phyloP scores from a whole-genome alignment of 345 rosid genomes.

The Clarkia xantiana region DNA sequence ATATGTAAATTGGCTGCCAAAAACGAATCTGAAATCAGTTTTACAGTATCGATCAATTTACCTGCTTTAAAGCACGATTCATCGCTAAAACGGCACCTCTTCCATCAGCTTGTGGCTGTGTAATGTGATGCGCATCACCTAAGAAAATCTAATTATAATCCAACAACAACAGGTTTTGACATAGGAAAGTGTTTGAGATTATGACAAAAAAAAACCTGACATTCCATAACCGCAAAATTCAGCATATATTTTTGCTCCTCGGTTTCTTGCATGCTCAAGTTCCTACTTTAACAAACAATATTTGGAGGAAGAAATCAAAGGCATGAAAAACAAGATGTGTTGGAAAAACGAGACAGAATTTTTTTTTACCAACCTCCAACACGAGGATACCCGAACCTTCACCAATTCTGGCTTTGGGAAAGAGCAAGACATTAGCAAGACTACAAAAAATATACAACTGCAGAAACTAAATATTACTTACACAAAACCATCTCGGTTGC shows the following conservation, averaged over 20 bases:
- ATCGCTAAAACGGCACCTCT: slow-evolving; percentile 88
- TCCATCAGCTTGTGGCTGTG: slow-evolving; percentile 84
- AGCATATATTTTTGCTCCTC: slow-evolving; percentile 83
- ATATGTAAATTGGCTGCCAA: not conserved
- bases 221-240: slow-evolving; percentile 95
- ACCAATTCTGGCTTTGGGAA: slow-evolving; percentile 57
- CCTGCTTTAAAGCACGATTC: slow-evolving; percentile 72
- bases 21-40: not conserved
- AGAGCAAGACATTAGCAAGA: slow-evolving; percentile 6
- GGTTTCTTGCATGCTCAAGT: slow-evolving; percentile 77
- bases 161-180: not conserved
- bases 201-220: slow-evolving; percentile 49
- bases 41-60: not conserved
- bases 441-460: not conserved
- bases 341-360: slow-evolving; percentile 1
- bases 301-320: not conserved
- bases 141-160: slow-evolving; percentile 5
- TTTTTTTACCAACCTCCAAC: slow-evolving; percentile 53
- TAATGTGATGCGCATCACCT: slow-evolving; percentile 95
- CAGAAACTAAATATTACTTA: slow-evolving; percentile 23
- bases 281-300: slow-evolving; percentile 27
- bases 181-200: not conserved
- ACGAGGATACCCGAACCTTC: slow-evolving; percentile 85
- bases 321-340: slow-evolving; percentile 7
- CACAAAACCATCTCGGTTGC: slow-evolving; percentile 95